Conservation (phyloP, 768 basidiomycete species). For the Trametes maxima region DNA sequence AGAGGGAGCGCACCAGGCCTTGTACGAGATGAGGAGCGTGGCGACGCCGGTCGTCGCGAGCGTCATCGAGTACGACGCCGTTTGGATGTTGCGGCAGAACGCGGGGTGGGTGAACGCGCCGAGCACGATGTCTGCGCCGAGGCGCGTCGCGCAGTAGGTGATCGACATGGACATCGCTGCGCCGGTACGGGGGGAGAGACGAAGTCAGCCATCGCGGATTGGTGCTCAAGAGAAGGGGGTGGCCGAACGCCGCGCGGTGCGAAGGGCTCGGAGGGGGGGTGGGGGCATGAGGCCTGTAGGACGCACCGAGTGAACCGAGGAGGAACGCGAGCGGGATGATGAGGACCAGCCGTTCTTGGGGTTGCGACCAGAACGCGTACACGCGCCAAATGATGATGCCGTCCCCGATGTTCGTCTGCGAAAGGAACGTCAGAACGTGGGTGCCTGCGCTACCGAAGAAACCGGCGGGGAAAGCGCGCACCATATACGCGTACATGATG, state of each 20-base stretch:
- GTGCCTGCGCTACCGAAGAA: not conserved
- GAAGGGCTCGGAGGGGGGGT: no score
- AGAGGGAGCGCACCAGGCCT: slow-evolving; percentile 22
- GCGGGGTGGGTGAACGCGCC: slow-evolving; percentile 22
- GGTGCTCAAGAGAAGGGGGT: not conserved
- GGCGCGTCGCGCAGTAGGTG: slow-evolving; percentile 24
- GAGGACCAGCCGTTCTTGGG: slow-evolving; percentile 18
- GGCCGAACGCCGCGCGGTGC: no score
- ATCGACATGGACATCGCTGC: slow-evolving; percentile 23
- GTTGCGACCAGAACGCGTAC: slow-evolving; percentile 22
- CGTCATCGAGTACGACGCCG: slow-evolving; percentile 24
- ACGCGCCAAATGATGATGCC: slow-evolving; percentile 29
- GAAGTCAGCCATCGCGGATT: not conserved
- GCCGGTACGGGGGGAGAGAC: not conserved
- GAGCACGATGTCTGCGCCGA: slow-evolving; percentile 22
- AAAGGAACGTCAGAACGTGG: not conserved
- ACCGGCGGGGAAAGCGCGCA: slow-evolving; percentile 3
- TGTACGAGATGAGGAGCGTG: slow-evolving; percentile 24
- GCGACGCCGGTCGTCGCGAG: slow-evolving; percentile 25
- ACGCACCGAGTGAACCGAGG: slow-evolving; percentile 24
- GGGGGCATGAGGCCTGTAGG: no score
- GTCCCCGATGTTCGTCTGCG: slow-evolving; percentile 27
- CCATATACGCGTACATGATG: slow-evolving; percentile 27
- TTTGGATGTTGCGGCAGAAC: slow-evolving; percentile 29
- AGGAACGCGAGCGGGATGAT: slow-evolving; percentile 20